phyloP scores from a whole-genome alignment of 768 basidiomycete species.

The Tulasnella sp. region DNA sequence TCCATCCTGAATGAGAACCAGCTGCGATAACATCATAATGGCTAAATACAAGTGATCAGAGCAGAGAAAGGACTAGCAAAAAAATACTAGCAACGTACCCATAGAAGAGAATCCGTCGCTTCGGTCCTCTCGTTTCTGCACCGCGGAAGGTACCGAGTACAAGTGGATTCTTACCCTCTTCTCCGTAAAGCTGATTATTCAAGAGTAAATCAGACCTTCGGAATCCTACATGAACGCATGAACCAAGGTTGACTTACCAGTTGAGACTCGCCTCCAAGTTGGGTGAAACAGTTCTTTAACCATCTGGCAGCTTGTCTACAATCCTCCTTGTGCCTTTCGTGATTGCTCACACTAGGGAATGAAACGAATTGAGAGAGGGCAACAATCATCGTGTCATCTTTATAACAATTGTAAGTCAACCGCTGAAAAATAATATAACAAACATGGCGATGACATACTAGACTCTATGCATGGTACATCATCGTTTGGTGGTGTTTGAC shows the following conservation, averaged over 20 bases:
- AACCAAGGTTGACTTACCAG: conserved; percentile 37
- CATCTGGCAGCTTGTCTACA: conserved; percentile 92
- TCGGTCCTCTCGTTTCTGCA: conserved; percentile 38
- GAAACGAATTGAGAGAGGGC: conserved; percentile 77
- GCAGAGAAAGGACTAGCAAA: not conserved
- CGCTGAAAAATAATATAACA: not conserved
- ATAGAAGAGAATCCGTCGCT: conserved; percentile 78
- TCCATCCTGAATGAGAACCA: conserved; percentile 40
- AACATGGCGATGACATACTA: not conserved
- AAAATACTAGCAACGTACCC: conserved; percentile 38
- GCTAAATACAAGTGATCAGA: conserved; percentile 29
- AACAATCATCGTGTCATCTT: conserved; percentile 57
- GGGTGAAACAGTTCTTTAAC: conserved; percentile 74
- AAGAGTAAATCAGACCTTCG: not conserved
- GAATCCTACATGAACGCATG: not conserved
- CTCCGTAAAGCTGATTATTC: conserved; percentile 43
- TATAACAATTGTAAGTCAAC: conserved; percentile 18
- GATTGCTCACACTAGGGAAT: conserved; percentile 72
- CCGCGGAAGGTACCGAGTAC: conserved; percentile 82
- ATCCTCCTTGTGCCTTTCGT: conserved; percentile 56
- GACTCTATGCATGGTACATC: not conserved
- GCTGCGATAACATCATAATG: conserved; percentile 97
- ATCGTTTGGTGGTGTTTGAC: not conserved
- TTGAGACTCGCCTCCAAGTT: conserved; percentile 72
- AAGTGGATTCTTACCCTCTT: conserved; percentile 68